A percentile compares a stretch with the other conserved stretches of the same genome.
phyloP scores from a whole-genome alignment of 1,284 basidiomycete species.

The Cystobasidiaceae sp. region DNA sequence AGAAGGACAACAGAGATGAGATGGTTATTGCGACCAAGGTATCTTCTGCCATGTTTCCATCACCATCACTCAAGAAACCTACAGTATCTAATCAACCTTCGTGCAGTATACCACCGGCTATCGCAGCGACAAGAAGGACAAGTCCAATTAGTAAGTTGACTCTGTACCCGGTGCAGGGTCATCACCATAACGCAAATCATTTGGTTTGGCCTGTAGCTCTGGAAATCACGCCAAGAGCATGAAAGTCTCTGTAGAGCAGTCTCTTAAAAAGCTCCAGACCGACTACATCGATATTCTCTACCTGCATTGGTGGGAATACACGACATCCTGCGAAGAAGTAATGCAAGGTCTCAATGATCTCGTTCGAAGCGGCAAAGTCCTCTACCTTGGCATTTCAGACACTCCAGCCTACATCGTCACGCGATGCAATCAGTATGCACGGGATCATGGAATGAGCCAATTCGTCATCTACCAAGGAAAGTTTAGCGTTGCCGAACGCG shows the following conservation, averaged over 20 bases:
- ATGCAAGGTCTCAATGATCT: slow-evolving; percentile 55
- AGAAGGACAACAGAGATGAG: slow-evolving; percentile 54
- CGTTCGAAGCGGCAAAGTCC: slow-evolving; percentile 52
- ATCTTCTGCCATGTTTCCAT: no score
- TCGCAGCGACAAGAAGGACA: slow-evolving; percentile 33
- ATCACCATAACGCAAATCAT: no score
- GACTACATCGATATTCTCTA: slow-evolving; percentile 53
- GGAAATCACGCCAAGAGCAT: slow-evolving; percentile 55
- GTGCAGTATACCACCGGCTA: slow-evolving; percentile 54
- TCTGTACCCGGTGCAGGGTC: no score
- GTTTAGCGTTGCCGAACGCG: slow-evolving; percentile 53
- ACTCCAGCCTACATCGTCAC: slow-evolving; percentile 58
- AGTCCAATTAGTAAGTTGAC: slow-evolving; percentile 50
- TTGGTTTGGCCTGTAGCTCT: no score
- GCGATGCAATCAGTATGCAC: slow-evolving; percentile 55
- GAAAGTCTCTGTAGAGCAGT: slow-evolving; percentile 47
- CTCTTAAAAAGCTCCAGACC: slow-evolving; percentile 58
- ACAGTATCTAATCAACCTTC: no score
- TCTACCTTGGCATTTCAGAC: slow-evolving; percentile 52
- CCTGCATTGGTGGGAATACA: slow-evolving; percentile 46
- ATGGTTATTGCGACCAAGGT: slow-evolving; percentile 54
- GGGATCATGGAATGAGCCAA: slow-evolving; percentile 52
- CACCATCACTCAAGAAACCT: not conserved
- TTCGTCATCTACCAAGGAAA: slow-evolving; percentile 58
- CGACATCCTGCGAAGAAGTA: slow-evolving; percentile 56